A percentile compares a stretch with the other conserved stretches of the same genome.
Conservation (phyloP, 78 protist genomes). For the Acrasis kona region DNA sequence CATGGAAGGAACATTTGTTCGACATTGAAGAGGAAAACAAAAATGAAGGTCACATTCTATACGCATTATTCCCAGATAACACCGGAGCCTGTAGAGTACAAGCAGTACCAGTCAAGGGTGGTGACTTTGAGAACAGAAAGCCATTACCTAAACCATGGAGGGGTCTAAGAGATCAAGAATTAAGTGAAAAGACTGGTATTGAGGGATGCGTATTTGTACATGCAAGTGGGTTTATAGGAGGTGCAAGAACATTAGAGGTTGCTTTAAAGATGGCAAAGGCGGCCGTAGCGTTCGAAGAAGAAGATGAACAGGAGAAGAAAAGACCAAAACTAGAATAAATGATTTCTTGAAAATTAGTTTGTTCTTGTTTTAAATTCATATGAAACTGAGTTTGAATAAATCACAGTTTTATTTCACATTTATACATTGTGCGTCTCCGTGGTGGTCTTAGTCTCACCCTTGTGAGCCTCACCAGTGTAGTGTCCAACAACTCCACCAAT, state of each 20-base stretch:
- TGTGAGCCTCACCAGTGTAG: too few relatives aligned
- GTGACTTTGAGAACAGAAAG: constrained; percentile 6
- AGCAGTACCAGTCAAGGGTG: constrained; percentile 11
- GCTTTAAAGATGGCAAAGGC: constrained; percentile 51
- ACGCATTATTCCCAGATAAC: constrained; percentile 47
- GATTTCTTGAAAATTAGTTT: too few relatives aligned
- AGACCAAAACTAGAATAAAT: too few relatives aligned
- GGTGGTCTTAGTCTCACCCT: too few relatives aligned
- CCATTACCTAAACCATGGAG: constrained; percentile 64
- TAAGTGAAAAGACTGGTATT: constrained; percentile 18
- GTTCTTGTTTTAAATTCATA: too few relatives aligned
- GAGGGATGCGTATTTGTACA: constrained; percentile 39
- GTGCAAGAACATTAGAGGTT: constrained; percentile 60
- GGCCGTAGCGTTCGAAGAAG: constrained; percentile 14
- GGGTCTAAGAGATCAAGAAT: constrained; percentile 63
- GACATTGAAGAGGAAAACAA: constrained; percentile 38
- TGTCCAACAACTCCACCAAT: too few relatives aligned
- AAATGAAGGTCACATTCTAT: background rate
- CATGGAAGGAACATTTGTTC: constrained; percentile 74
- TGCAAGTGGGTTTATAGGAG: constrained; percentile 85
- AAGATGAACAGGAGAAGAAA: too few relatives aligned
- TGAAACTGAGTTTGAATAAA: too few relatives aligned
- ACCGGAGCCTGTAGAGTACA: constrained; percentile 48
- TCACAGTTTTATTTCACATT: too few relatives aligned
- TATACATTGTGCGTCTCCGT: too few relatives aligned